A percentile compares a stretch with the other conserved stretches of the same genome.
Evolutionary conservation across 306 rosid genomes (phyloP).

Genomic region (Cucumis cinereus): DNA sequence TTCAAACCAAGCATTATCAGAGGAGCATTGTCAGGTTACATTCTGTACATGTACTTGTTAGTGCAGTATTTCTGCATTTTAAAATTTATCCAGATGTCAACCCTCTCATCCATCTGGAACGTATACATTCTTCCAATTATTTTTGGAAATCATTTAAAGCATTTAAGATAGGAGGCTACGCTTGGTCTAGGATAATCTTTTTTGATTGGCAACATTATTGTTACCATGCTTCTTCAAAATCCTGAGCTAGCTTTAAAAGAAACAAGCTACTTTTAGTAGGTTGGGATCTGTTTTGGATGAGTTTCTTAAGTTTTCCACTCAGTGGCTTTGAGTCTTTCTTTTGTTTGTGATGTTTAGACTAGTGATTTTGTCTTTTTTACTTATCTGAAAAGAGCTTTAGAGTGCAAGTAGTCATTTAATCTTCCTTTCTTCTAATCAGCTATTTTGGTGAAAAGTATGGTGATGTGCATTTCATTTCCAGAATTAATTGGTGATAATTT

Average conservation of each 20-base stretch:
- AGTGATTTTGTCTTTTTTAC: background rate
- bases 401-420: background rate
- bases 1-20: conserved; percentile 80
- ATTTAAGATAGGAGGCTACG: background rate
- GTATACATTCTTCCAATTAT: background rate
- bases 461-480: background rate
- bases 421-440: background rate
- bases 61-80: background rate
- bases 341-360: background rate
- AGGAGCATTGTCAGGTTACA: conserved; percentile 93
- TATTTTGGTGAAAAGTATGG: background rate
- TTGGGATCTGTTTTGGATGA: background rate
- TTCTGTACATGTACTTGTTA: background rate
- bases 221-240: background rate
- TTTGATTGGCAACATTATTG: background rate
- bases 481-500: background rate
- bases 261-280: background rate
- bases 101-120: background rate
- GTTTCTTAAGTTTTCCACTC: background rate
- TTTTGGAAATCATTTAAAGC: background rate
- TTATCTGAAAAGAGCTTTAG: background rate
- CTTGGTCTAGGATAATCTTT: background rate
- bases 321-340: background rate
- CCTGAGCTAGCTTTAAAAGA: background rate
- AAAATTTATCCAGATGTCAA: background rate